Conservation (phyloP, 2,329 filamentous ascomycete species). For the Magnaporthales sp. region DNA sequence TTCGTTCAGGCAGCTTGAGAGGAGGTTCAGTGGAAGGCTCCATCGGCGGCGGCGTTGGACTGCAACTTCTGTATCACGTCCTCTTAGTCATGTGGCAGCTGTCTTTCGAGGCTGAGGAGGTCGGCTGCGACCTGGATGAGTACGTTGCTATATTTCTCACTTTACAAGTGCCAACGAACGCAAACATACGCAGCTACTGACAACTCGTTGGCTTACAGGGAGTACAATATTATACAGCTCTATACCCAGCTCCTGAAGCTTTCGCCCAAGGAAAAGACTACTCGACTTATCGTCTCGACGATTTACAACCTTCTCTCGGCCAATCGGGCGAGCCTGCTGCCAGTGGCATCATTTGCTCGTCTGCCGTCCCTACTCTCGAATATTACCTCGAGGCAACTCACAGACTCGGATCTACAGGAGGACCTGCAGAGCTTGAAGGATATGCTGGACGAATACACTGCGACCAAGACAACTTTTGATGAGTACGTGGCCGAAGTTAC, state of each 20-base stretch:
- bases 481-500: conserved; percentile 84
- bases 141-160: conserved; percentile 34
- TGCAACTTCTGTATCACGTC: conserved; percentile 85
- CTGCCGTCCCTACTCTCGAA: conserved; percentile 62
- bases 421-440: conserved; percentile 53
- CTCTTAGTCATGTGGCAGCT: conserved; percentile 93
- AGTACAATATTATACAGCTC: conserved; percentile 84
- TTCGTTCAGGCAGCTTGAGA: conserved; percentile 35
- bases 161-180: background rate
- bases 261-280: conserved; percentile 97
- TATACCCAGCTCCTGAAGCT: conserved; percentile 88
- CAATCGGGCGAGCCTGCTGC: conserved; percentile 66
- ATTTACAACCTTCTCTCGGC: conserved; percentile 73
- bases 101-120: conserved; percentile 77
- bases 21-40: conserved; percentile 47
- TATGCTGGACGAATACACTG: conserved; percentile 58
- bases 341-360: conserved; percentile 76
- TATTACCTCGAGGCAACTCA: conserved; percentile 51
- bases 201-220: conserved; percentile 38
- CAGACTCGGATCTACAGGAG: conserved; percentile 55
- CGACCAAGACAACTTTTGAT: conserved; percentile 70
- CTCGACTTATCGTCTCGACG: conserved; percentile 80
- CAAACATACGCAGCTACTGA: background rate
- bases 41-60: conserved; percentile 72
- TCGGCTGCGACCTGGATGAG: conserved; percentile 75